Evolutionary conservation across 805 yeast genomes (phyloP), one percentile per base, ranked within the genome.

Genomic region (Barnettozyma sucrosica): DNA sequence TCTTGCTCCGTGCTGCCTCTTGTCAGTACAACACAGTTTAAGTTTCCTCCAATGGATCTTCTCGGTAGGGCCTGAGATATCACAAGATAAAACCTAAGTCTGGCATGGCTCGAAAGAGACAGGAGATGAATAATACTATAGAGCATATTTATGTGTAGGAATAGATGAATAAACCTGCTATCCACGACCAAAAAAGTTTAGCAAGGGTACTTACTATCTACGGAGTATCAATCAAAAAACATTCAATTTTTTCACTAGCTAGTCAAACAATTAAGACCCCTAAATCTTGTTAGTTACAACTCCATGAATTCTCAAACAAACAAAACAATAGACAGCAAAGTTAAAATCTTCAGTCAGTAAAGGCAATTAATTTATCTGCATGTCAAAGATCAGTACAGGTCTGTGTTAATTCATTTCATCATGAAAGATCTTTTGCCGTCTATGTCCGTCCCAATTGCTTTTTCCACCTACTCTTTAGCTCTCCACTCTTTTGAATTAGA

Each of bases 391-490:
- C 76, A 71, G 80, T 72, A 72, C 80, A 76, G 80, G 80, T 76
- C 80, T 76, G 80, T 76, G 79, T 66, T 64, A 64, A 67, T 70
- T 64, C 66, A 51, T 67, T 53, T 73, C 76, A 71, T 71, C 76
- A 70, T 57, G 38, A 49, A 46, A 40, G 41, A 25, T 23, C 18
- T n/a, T 11, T n/a, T 7, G 19, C 19, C 14, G 23, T 34, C 20
- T 34, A 16, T 34, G 32, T 28, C n/a, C 23, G 24, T 18, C 41
- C 24, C 30, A 38, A 21, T 8, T 38, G 24, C 18, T 18, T 10
- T 28, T 13, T 28, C 13, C 28, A 28, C 32, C 3, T 28, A 28
- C 32, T 28, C 13, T 28, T 28, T 13, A 28, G 32, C 7, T n/a
- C 14, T 23, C 7, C 25, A 23, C 25, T 23, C 25, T 23, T 8